Conservation (phyloP, 495 filamentous ascomycete species). For the Tirmania nivea region DNA sequence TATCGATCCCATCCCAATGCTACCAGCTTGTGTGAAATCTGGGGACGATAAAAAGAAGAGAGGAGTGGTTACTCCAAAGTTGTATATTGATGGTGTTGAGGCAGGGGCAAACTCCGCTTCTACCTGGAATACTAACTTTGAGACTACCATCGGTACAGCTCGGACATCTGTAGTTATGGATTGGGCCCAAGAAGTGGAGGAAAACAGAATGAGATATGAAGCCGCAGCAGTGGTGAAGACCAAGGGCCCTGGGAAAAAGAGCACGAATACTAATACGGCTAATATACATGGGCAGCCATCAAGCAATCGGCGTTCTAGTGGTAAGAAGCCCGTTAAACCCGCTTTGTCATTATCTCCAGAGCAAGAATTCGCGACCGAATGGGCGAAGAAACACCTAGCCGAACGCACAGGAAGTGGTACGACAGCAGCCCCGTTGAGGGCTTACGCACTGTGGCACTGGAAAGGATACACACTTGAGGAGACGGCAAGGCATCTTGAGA, state of each 20-base stretch:
- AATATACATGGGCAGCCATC: no score
- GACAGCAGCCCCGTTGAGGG: constrained; percentile 25
- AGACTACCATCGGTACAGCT: no score
- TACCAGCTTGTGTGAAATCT: constrained; percentile 25
- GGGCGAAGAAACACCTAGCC: background rate
- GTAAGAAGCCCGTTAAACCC: background rate
- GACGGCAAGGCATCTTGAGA: constrained; percentile 30
- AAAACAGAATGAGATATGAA: background rate
- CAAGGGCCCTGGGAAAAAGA: no score
- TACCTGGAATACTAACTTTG: no score
- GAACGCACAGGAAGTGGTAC: background rate
- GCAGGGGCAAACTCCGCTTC: no score
- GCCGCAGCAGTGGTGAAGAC: no score
- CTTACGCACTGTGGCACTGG: constrained; percentile 42
- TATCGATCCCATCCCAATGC: constrained; percentile 45
- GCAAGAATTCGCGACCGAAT: background rate
- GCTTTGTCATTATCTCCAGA: background rate
- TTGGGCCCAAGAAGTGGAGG: background rate
- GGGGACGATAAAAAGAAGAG: background rate
- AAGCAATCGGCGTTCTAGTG: no score
- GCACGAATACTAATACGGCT: no score
- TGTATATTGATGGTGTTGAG: no score
- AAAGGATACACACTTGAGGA: constrained; percentile 22
- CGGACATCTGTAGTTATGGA: background rate
- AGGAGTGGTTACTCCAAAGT: background rate